Conservation (phyloP, 768 basidiomycete species). For the Austroboletus eburneus region DNA sequence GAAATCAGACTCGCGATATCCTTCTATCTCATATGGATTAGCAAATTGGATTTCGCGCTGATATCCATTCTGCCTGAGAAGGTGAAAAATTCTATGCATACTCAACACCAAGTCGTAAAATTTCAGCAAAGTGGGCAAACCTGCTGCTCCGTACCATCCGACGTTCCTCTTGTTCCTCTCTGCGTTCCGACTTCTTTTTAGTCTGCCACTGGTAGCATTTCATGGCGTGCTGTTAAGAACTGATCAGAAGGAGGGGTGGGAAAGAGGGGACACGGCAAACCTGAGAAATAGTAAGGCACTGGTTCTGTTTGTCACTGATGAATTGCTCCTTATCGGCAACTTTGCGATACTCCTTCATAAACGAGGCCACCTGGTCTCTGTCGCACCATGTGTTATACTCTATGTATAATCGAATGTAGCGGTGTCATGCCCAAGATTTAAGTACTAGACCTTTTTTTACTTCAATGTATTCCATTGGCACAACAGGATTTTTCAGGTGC, state of each 20-base stretch:
- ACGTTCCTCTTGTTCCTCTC: background rate
- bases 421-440: background rate
- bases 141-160: background rate
- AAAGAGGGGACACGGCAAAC: background rate
- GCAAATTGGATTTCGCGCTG: background rate
- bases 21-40: background rate
- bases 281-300: background rate
- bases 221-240: background rate
- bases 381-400: background rate
- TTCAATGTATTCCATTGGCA: background rate
- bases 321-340: slow-evolving; percentile 2
- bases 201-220: slow-evolving; percentile 6
- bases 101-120: background rate
- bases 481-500: background rate
- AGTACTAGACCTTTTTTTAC: background rate
- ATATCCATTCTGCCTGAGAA: slow-evolving; percentile 7
- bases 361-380: slow-evolving; percentile 3
- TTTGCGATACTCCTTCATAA: slow-evolving; percentile 6
- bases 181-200: background rate
- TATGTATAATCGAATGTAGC: background rate
- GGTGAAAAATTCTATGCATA: slow-evolving; percentile 8
- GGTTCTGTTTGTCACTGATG: background rate
- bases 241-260: background rate
- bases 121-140: background rate
- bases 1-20: background rate